phyloP scores from a whole-genome alignment of 2,329 filamentous ascomycete species.

The Aspergillus amoenus region DNA sequence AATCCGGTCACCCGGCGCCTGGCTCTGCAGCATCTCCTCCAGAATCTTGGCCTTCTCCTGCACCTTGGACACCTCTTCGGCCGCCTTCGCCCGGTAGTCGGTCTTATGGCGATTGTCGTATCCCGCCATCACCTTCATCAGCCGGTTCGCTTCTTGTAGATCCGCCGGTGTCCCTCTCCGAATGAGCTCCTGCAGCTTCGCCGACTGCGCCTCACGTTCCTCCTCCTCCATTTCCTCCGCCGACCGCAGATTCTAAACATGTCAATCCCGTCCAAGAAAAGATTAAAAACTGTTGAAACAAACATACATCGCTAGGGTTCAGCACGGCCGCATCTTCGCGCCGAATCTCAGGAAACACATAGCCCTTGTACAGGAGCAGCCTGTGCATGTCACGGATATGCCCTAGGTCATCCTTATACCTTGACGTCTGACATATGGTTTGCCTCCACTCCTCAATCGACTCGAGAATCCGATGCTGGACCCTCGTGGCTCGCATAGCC shows the following conservation, averaged over 20 bases:
- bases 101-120: constrained; percentile 95
- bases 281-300: too few species aligned
- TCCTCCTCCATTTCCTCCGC: constrained; percentile 99
- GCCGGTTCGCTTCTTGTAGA: constrained; percentile 89
- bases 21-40: constrained; percentile 87
- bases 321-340: constrained; percentile 93
- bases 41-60: constrained; percentile 91
- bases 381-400: constrained; percentile 98
- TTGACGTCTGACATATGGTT: constrained; percentile 96
- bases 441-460: constrained; percentile 97
- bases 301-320: constrained; percentile 89
- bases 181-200: constrained; percentile 97
- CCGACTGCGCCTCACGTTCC: constrained; percentile 88
- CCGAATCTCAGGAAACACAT: constrained; percentile 88
- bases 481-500: constrained; percentile 77
- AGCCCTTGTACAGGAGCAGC: constrained; percentile 92
- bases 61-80: constrained; percentile 90
- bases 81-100: constrained; percentile 95
- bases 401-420: constrained; percentile 95
- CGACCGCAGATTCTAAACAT: constrained; percentile 78
- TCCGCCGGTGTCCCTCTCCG: constrained; percentile 88
- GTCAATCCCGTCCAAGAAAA: background rate
- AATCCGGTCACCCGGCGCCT: constrained; percentile 78
- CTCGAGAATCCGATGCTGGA: constrained; percentile 90
- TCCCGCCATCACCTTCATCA: constrained; percentile 99